Conservation (phyloP, 2,329 filamentous ascomycete species). For the Hypoxylon sp. region DNA sequence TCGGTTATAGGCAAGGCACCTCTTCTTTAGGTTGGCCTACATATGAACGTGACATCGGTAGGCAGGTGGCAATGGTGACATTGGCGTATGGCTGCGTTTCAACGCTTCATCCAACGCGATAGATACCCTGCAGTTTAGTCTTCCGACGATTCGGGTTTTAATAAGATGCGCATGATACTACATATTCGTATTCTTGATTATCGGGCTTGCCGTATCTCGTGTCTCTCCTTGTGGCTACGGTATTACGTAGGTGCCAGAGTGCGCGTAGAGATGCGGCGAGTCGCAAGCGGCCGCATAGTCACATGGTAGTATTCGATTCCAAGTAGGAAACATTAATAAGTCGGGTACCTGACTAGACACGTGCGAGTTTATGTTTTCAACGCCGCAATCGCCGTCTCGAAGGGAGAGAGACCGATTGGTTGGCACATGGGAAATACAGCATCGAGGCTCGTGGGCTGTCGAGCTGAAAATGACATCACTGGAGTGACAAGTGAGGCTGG, state of each 20-base stretch:
- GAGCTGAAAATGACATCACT: conserved; percentile 47
- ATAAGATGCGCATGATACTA: conserved; percentile 5
- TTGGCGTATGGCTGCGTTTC: conserved; percentile 49
- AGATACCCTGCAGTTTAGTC: conserved; percentile 44
- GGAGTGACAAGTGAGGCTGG: conserved; percentile 33
- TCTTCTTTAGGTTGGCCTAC: conserved; percentile 27
- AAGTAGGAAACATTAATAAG: not conserved
- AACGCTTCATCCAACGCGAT: conserved; percentile 42
- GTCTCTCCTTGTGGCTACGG: not conserved
- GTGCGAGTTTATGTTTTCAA: conserved; percentile 7
- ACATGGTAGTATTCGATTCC: not conserved
- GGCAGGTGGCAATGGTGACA: conserved; percentile 49
- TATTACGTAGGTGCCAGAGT: not conserved
- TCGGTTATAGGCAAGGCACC: conserved; percentile 31
- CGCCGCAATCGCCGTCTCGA: conserved; percentile 6
- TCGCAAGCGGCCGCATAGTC: not conserved
- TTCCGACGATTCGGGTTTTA: conserved; percentile 31
- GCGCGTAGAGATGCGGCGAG: conserved; percentile 1
- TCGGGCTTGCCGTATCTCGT: not conserved
- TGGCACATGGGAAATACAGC: not conserved
- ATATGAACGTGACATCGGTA: conserved; percentile 39
- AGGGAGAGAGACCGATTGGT: conserved; percentile 35
- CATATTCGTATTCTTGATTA: not conserved
- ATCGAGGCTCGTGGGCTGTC: conserved; percentile 24
- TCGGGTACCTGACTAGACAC: conserved; percentile 2